These are phyloP conservation scores for Aspergillus melleus DNA, from an alignment of 2,329 filamentous ascomycete species.

Conservation along the genomic window DNA sequence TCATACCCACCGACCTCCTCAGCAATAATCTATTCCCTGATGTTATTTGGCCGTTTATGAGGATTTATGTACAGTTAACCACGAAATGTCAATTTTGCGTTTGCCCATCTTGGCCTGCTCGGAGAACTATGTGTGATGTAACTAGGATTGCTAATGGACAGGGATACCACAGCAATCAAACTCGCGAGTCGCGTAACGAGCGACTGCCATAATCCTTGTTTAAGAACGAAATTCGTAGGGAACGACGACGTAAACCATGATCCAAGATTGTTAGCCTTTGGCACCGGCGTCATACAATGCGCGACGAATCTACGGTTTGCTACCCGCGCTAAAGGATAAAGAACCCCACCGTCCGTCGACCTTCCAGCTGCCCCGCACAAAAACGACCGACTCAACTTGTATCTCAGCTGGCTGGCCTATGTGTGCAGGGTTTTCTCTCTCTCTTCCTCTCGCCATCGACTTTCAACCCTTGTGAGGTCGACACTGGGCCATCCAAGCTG, in stretches of 20 bases:
- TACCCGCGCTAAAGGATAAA: conserved; percentile 1
- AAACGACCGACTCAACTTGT: background rate
- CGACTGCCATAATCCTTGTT: too few species aligned
- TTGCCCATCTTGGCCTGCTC: background rate
- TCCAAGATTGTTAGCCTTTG: background rate
- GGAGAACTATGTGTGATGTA: background rate
- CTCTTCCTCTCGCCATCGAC: background rate
- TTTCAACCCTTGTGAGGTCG: background rate
- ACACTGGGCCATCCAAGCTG: background rate
- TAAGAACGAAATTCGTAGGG: background rate
- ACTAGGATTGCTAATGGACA: background rate
- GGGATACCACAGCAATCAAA: too few species aligned
- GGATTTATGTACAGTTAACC: conserved; percentile 6
- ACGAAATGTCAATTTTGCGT: conserved; percentile 2
- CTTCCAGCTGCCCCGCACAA: background rate
- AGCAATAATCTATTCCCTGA: conserved; percentile 1
- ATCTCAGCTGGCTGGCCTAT: background rate
- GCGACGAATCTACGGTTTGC: background rate
- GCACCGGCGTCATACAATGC: background rate
- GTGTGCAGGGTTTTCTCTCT: background rate
- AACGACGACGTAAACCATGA: background rate
- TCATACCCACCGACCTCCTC: background rate
- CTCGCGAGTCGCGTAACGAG: too few species aligned
- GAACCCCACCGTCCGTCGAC: conserved; percentile 1
- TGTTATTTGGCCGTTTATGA: conserved; percentile 5